Evolutionary conservation across 2,329 filamentous ascomycete genomes (phyloP), one percentile per base, ranked within the genome.

Genomic region (Fusarium nygamai): DNA sequence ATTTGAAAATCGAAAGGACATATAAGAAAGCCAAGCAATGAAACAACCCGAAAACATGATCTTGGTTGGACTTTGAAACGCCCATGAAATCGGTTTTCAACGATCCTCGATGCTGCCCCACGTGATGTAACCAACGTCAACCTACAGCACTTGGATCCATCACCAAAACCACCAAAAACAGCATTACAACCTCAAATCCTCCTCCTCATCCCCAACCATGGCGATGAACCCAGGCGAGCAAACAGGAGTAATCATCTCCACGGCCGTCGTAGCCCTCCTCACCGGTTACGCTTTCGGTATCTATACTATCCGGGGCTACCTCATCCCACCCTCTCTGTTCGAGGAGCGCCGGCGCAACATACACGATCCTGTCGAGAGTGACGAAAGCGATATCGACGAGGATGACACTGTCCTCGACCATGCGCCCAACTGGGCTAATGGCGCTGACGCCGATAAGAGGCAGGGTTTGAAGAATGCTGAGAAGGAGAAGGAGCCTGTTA

Each of bases 261-360:
- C 94, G 24, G 91, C 92, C 73, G 88, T 97, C 71, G 85, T 96
- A 64, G 89, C 92, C 72, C 91, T 93, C 75, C 81, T 96, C 61
- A 89, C 90, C 3, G 95, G 95, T 78, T 97, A 96, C 84, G 90
- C 95, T 43, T 88, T 98, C 20, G 94, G 94, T 72, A 85, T 97
- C 68, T 95, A 95, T 83, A 88, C 91, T 24, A 88, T 89, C 69
- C 87, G 83, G 64, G 89, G 89, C 64, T 91, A 90, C 84, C 80
- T 91, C 51, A 84, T 91, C 77, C 86, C 89, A n/a, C 87, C 89
- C 3, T 81, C 83, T 69, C 83, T 93, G 76, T 85, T 82, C 76
- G 82, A 89, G 80, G 85, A 92, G 86, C 85, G 91, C 81, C 83
- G 84, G 81, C 82, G 85, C 83, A 87, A 88, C 79, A 83, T 86